Evolutionary conservation across 2,329 filamentous ascomycete genomes (phyloP).

Genomic region (Cladophialophora exuberans): DNA sequence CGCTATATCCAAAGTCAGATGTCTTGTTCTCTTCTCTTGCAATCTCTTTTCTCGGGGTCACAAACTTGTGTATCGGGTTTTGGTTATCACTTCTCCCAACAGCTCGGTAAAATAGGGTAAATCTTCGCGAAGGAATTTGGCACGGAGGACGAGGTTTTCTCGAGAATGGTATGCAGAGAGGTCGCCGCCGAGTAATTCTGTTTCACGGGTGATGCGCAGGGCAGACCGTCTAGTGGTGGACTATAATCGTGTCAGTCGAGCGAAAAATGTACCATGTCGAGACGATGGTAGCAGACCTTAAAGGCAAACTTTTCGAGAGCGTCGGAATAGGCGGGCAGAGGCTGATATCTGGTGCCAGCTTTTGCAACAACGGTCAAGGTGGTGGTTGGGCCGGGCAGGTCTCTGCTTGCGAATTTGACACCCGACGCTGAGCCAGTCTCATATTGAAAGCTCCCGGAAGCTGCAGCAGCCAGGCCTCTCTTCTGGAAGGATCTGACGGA

Average conservation of each 20-base stretch:
- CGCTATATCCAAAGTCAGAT: constrained; percentile 56
- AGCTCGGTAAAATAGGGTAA: constrained; percentile 97
- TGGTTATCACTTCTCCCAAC: constrained; percentile 83
- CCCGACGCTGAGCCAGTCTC: constrained; percentile 83
- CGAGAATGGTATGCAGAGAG: constrained; percentile 86
- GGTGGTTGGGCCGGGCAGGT: constrained; percentile 83
- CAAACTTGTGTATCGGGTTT: constrained; percentile 79
- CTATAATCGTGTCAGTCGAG: constrained; percentile 56
- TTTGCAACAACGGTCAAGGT: constrained; percentile 91
- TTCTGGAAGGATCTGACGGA: constrained; percentile 59
- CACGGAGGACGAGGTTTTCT: constrained; percentile 88
- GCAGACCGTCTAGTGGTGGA: constrained; percentile 82
- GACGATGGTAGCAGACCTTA: constrained; percentile 67
- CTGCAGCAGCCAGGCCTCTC: constrained; percentile 67
- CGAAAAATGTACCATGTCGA: not conserved
- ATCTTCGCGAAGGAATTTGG: constrained; percentile 93
- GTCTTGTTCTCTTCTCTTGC: not conserved
- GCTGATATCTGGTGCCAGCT: constrained; percentile 91
- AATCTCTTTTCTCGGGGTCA: constrained; percentile 1
- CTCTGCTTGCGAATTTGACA: constrained; percentile 90
- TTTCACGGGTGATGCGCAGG: constrained; percentile 90
- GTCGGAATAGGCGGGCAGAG: constrained; percentile 83
- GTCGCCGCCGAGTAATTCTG: constrained; percentile 91
- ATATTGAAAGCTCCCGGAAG: constrained; percentile 80
- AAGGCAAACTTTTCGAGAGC: constrained; percentile 95